Conservation (phyloP, 2,329 filamentous ascomycete species). For the Albophoma yamanashiensis region DNA sequence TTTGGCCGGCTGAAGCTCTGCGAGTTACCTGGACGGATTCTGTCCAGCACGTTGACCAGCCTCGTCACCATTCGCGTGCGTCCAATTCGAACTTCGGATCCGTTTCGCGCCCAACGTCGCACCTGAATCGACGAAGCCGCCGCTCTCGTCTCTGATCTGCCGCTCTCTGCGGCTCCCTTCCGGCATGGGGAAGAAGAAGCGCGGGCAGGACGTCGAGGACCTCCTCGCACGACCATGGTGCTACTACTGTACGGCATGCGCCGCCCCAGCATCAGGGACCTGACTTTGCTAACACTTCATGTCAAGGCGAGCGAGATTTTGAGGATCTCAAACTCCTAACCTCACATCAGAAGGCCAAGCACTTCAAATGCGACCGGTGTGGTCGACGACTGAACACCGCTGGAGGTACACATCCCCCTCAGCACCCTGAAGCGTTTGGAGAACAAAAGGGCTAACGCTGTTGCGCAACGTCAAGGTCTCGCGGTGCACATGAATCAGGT, state of each 20-base stretch:
- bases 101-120: neutral
- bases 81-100: neutral
- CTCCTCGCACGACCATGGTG: slow-evolving; percentile 85
- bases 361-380: slow-evolving; percentile 95
- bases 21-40: neutral
- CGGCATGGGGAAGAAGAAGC: slow-evolving; percentile 81
- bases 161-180: neutral
- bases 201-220: slow-evolving; percentile 79
- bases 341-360: slow-evolving; percentile 97
- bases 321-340: slow-evolving; percentile 95
- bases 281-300: neutral
- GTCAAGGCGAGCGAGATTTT: slow-evolving; percentile 77
- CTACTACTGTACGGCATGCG: slow-evolving; percentile 66
- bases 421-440: neutral
- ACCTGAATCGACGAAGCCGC: neutral
- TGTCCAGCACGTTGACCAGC: neutral
- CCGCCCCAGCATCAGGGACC: slow-evolving; percentile 1
- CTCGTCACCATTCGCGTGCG: neutral
- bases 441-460: neutral
- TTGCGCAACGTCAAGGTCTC: slow-evolving; percentile 49
- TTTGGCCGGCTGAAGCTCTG: neutral
- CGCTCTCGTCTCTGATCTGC: neutral
- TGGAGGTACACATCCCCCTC: slow-evolving; percentile 53
- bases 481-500: slow-evolving; percentile 97
- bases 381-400: slow-evolving; percentile 83